These are phyloP conservation scores for Globisporangium irregulare DNA, from an alignment of 352 stramenopile genomes.

Conservation along the genomic window DNA sequence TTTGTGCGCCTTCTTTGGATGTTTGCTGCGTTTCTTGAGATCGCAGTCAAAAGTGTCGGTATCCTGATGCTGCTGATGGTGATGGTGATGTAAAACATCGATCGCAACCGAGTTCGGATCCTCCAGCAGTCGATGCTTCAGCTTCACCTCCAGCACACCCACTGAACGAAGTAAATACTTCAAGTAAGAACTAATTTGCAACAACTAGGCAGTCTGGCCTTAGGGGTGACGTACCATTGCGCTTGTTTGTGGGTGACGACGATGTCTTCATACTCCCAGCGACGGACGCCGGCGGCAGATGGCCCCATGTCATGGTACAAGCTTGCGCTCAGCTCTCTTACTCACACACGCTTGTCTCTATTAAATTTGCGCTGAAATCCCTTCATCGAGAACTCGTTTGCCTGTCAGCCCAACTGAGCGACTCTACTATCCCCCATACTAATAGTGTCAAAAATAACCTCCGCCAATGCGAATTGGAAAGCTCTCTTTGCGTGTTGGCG, in stretches of 20 bases:
- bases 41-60: neutral
- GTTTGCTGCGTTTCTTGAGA: neutral
- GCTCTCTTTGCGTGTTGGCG: neutral
- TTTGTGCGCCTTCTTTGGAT: conserved; percentile 45
- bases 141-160: conserved; percentile 64
- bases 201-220: neutral
- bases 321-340: neutral
- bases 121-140: conserved; percentile 54
- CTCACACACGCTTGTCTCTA: neutral
- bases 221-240: conserved; percentile 37
- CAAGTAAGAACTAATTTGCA: neutral
- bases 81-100: conserved; percentile 26
- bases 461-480: neutral
- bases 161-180: conserved; percentile 20
- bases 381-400: neutral
- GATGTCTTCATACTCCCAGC: conserved; percentile 4
- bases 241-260: conserved; percentile 37
- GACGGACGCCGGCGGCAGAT: conserved; percentile 11
- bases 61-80: neutral
- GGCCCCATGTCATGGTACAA: conserved; percentile 26
- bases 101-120: conserved; percentile 51
- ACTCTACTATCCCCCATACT: neutral
- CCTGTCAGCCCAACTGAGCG: neutral
- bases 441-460: neutral
- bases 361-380: neutral